phyloP scores from a whole-genome alignment of 176 grass and related monocot species.

The Lolium rigidum region DNA sequence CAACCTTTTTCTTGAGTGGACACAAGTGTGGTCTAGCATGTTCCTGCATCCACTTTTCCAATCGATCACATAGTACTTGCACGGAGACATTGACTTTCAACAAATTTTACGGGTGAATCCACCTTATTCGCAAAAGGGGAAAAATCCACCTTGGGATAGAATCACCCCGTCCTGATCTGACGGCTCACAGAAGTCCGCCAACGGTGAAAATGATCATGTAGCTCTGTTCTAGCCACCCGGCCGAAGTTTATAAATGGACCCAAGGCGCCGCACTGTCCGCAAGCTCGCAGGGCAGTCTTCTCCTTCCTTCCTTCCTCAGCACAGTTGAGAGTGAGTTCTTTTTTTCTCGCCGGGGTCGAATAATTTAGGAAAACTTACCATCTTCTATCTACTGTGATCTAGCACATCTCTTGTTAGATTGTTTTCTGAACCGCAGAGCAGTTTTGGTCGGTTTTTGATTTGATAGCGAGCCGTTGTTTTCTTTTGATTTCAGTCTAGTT shows the following conservation, averaged over 20 bases:
- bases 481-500: background rate
- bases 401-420: background rate
- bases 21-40: background rate
- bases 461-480: background rate
- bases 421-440: background rate
- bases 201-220: background rate
- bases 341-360: background rate
- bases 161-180: background rate
- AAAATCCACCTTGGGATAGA: background rate
- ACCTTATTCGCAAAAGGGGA: background rate
- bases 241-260: constrained; percentile 15
- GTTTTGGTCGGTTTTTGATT: background rate
- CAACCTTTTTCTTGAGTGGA: background rate
- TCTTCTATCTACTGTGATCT: background rate
- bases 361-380: background rate
- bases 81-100: background rate
- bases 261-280: background rate
- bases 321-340: background rate
- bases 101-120: background rate
- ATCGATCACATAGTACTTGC: constrained; percentile 11
- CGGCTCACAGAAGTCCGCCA: background rate
- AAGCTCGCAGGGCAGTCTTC: background rate
- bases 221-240: background rate
- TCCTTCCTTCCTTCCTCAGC: background rate
- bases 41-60: background rate